These are phyloP conservation scores for Xeromyces bisporus DNA, from an alignment of 495 filamentous ascomycete genomes.

Conservation along the genomic window DNA sequence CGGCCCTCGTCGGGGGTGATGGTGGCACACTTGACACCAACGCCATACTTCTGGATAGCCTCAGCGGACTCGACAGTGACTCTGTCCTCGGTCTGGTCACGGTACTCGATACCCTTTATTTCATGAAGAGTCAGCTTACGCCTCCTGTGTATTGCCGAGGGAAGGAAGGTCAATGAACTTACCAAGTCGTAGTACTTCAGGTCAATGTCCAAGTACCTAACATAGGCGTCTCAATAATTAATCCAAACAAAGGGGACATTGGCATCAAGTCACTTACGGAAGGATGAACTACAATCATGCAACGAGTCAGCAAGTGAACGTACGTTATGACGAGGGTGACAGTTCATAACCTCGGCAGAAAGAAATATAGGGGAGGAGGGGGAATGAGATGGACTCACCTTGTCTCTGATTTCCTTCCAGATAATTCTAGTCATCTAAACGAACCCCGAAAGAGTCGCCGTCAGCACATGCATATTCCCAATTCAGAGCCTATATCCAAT, in stretches of 20 bases:
- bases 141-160: conserved; percentile 1
- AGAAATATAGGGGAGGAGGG: conserved; percentile 3
- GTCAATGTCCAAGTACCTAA: conserved; percentile 78
- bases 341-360: too few species aligned
- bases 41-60: conserved; percentile 95
- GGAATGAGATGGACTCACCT: conserved; percentile 31
- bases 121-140: conserved; percentile 2
- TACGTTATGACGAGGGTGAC: too few species aligned
- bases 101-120: conserved; percentile 79
- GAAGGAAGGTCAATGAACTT: conserved; percentile 10
- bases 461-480: conserved; percentile 4
- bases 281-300: conserved; percentile 49
- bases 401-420: conserved; percentile 96
- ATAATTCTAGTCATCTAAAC: conserved; percentile 88
- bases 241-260: conserved; percentile 6
- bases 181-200: conserved; percentile 97
- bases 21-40: conserved; percentile 97
- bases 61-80: conserved; percentile 89
- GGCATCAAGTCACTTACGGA: conserved; percentile 36
- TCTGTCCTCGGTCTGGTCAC: conserved; percentile 88
- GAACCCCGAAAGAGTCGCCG: not conserved
- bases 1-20: conserved; percentile 95
- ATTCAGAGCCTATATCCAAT: too few species aligned
- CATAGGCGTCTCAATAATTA: too few species aligned
- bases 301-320: conserved; percentile 9